phyloP scores from a whole-genome alignment of 2,329 filamentous ascomycete genomes.

The Alternaria metachromatica region DNA sequence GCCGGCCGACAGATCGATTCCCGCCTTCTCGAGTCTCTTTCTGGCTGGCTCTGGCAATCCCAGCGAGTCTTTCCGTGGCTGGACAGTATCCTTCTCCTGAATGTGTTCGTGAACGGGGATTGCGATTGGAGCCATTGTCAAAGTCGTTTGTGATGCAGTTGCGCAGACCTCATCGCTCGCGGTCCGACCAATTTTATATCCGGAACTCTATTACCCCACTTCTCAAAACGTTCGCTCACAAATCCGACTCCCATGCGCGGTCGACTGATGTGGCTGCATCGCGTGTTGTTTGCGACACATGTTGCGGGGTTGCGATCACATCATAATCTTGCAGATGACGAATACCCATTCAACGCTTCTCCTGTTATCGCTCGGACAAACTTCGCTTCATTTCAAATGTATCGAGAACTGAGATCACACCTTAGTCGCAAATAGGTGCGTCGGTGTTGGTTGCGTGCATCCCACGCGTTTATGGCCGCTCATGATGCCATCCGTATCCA shows the following conservation, averaged over 20 bases:
- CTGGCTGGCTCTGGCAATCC: constrained; percentile 65
- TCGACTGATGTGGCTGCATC: neutral
- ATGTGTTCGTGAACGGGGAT: constrained; percentile 61
- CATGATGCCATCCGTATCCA: constrained; percentile 33
- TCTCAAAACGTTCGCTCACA: constrained; percentile 11
- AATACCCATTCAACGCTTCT: constrained; percentile 30
- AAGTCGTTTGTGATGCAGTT: neutral
- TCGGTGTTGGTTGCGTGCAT: neutral
- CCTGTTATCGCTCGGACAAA: constrained; percentile 28
- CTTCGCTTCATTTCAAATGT: neutral
- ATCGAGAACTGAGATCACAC: neutral
- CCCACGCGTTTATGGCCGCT: neutral
- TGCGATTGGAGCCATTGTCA: constrained; percentile 63
- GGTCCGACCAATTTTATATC: constrained; percentile 22
- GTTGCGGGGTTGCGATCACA: constrained; percentile 48
- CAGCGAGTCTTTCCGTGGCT: constrained; percentile 69
- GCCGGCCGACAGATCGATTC: constrained; percentile 71
- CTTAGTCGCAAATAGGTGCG: neutral
- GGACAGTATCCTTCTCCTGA: constrained; percentile 62
- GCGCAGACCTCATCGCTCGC: neutral
- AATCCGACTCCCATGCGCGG: constrained; percentile 12
- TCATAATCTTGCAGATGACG: constrained; percentile 43
- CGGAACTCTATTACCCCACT: constrained; percentile 4
- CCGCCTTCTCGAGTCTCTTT: constrained; percentile 69
- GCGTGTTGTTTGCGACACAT: constrained; percentile 13